Evolutionary conservation across 106 monocot genomes (phyloP).

Genomic region (Dendrobium chrysotoxum): DNA sequence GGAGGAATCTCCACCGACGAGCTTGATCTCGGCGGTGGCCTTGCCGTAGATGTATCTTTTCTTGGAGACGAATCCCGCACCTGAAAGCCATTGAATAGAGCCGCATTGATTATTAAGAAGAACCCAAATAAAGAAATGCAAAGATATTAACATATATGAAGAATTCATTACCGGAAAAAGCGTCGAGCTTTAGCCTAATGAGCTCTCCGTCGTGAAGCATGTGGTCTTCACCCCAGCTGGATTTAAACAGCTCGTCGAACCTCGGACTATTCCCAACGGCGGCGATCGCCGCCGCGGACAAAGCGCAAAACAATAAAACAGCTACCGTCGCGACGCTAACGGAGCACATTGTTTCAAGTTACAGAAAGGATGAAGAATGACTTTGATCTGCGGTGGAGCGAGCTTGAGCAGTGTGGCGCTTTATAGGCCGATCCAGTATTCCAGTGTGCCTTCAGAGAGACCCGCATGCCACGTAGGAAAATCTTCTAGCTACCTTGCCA

Average conservation of each 20-base stretch:
- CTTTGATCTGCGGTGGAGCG: background rate
- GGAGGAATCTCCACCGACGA: slow-evolving; percentile 68
- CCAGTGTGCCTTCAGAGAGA: background rate
- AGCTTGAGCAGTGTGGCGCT: background rate
- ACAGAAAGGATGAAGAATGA: background rate
- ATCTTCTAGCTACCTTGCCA: too few species aligned
- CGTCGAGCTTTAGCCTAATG: slow-evolving; percentile 65
- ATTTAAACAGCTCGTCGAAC: slow-evolving; percentile 58
- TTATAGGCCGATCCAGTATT: background rate
- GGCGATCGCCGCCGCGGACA: background rate
- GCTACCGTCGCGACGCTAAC: background rate
- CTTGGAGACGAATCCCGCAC: slow-evolving; percentile 63
- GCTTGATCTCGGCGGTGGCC: slow-evolving; percentile 52
- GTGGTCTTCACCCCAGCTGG: slow-evolving; percentile 77
- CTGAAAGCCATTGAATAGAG: slow-evolving; percentile 13
- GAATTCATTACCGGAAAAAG: slow-evolving; percentile 35
- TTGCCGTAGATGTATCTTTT: slow-evolving; percentile 70
- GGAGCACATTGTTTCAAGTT: background rate
- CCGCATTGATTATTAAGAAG: too few species aligned
- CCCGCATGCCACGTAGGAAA: background rate
- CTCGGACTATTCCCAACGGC: background rate
- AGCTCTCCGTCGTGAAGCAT: slow-evolving; percentile 38
- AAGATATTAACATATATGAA: background rate
- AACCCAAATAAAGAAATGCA: too few species aligned
- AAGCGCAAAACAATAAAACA: background rate